Base-by-base conservation (phyloP, 2,329 filamentous ascomycete genomes). In the Moelleriella libera region DNA sequence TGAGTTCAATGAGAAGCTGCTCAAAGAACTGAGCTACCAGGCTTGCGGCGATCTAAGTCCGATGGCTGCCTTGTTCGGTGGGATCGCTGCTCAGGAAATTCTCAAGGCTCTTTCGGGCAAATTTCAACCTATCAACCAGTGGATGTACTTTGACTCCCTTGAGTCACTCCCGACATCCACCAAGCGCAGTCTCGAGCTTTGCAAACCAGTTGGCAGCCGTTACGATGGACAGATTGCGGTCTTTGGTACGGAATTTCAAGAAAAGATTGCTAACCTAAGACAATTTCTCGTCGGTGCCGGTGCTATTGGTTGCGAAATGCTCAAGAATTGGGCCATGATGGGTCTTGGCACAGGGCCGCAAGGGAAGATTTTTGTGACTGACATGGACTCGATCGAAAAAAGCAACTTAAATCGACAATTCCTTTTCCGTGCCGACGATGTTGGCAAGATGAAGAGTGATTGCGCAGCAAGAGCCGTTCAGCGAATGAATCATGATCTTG, bases 251-350 rank as follows among this genome's bases (percentile, higher is more conserved):
- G 86, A 95, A 53, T 98, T 83, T 66, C 92, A 98, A 66, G 84
- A 95, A 46, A 96, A 95, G 73, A 77, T 98, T 55, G 78, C 83
- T 51, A 94, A 96, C 58, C 68, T 92, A 51, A 92, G 83, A 59
- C 81, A 97, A 58, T 98, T 98, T 71, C 74, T 98, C 48, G 92
- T 98, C 49, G 92, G 92, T 55, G 88, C 92, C 44, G 92, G 92
- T 58, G 92, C 94, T 53, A 98, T 98, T 63, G 92, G 92, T 43
- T 98, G 92, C 60, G 92, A 98, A 63, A 98, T 97, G 85, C 71
- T 98, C 55, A 98, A 98, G 78, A 97, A 97, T 66, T 98, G 92
- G 89, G 90, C 94, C 37, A 94, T 98, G 89, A 94, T 97, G 63
- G 92, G 92, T 55, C 73, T 98, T 31, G 90, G 84, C 43, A 86